Percentiles rank a stretch among this genome's conserved stretches.
Conservation (phyloP, 192 early-diverging fungal species). For the Gigaspora rosea region DNA sequence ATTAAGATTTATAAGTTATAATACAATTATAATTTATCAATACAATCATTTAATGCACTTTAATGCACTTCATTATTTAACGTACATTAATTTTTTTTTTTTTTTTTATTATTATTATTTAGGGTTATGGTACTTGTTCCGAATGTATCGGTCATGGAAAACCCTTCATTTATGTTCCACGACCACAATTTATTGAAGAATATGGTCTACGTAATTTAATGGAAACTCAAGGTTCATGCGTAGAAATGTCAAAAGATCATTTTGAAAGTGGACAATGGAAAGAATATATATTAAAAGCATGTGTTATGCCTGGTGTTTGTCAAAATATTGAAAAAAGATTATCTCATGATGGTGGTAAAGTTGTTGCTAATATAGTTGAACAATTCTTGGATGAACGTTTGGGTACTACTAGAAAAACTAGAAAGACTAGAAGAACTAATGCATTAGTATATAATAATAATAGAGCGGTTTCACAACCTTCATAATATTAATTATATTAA, state of each 20-base stretch:
- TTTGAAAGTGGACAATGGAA: conserved; percentile 61
- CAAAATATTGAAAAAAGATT: conserved; percentile 33
- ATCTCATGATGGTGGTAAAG: conserved; percentile 47
- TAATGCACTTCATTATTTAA: neutral
- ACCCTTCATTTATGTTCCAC: conserved; percentile 60
- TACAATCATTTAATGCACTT: too few relatives aligned
- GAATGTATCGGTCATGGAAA: conserved; percentile 62
- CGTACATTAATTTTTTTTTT: neutral
- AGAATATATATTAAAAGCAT: conserved; percentile 47
- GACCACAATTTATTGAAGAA: conserved; percentile 66
- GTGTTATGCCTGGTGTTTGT: conserved; percentile 34
- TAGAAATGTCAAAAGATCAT: conserved; percentile 54
- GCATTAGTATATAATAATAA: too few relatives aligned
- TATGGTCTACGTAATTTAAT: conserved; percentile 56
- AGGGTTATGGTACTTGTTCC: conserved; percentile 66
- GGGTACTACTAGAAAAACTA: too few relatives aligned
- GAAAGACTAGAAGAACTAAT: too few relatives aligned
- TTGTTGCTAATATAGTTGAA: conserved; percentile 39
- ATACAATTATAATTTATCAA: too few relatives aligned
- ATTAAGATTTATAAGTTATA: too few relatives aligned
- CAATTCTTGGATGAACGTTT: conserved; percentile 36
- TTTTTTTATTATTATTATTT: too few relatives aligned
- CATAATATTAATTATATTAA: too few relatives aligned
- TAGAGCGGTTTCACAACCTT: too few relatives aligned
- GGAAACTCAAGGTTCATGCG: conserved; percentile 54